These are phyloP conservation scores for Rhodotorula sp. DNA, from an alignment of 1,284 basidiomycete species.

Conservation along the genomic window DNA sequence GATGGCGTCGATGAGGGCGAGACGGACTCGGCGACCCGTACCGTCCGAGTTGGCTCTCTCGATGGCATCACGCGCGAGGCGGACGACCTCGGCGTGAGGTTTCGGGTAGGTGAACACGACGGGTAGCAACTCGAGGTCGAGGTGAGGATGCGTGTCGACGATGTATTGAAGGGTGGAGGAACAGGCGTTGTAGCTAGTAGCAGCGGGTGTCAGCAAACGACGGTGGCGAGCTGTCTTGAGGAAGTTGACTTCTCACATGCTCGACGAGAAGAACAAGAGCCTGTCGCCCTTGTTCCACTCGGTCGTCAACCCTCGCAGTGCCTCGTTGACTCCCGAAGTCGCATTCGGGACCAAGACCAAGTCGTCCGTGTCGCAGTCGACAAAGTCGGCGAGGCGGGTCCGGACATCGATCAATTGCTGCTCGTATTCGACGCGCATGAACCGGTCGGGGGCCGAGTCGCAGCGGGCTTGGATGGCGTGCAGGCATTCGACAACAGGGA, in stretches of 20 bases:
- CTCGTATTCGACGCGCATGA: conserved; percentile 33
- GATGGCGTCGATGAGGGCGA: conserved; percentile 49
- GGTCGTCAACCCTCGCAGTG: conserved; percentile 42
- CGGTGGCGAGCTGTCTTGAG: conserved; percentile 13
- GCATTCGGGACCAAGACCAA: conserved; percentile 48
- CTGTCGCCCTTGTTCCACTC: conserved; percentile 46
- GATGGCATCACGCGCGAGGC: conserved; percentile 28
- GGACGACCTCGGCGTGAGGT: conserved; percentile 44
- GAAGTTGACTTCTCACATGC: conserved; percentile 10
- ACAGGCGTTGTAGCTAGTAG: conserved; percentile 47
- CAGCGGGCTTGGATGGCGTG: conserved; percentile 16
- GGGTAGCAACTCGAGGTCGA: conserved; percentile 42
- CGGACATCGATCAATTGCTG: conserved; percentile 18
- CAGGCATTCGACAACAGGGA: conserved; percentile 22
- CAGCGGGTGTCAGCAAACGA: no score
- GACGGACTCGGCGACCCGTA: conserved; percentile 32
- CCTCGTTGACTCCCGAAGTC: conserved; percentile 47
- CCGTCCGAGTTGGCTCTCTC: conserved; percentile 33
- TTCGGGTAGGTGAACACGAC: conserved; percentile 45
- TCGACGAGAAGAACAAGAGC: conserved; percentile 40
- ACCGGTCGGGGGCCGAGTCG: conserved; percentile 33
- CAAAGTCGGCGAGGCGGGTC: conserved; percentile 25
- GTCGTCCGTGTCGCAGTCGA: conserved; percentile 41
- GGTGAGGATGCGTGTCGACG: conserved; percentile 42
- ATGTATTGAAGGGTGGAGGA: conserved; percentile 45